These are phyloP conservation scores for Corrigiola litoralis DNA, from an alignment of 179 eudicot species.

Conservation along the genomic window DNA sequence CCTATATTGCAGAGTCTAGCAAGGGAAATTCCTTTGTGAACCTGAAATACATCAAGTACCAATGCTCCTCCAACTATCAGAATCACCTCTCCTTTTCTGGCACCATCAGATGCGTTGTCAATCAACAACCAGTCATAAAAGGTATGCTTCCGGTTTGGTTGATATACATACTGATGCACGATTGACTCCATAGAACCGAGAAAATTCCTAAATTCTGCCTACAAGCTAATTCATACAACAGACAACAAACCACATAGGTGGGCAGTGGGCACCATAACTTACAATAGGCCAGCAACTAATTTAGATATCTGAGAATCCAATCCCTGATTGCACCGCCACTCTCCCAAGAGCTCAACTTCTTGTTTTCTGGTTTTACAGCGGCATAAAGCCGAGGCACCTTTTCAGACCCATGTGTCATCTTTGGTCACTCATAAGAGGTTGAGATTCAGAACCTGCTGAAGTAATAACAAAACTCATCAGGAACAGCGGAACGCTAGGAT, in stretches of 20 bases:
- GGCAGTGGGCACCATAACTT: not conserved
- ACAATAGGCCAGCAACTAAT: not conserved
- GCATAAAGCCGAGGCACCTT: not conserved
- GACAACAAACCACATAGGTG: constrained; percentile 5
- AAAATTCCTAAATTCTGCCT: not conserved
- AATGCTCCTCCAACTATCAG: not conserved
- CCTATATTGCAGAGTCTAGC: not conserved
- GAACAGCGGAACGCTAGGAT: not conserved
- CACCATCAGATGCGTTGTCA: not conserved
- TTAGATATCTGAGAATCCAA: not conserved
- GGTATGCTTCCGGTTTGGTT: not conserved
- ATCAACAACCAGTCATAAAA: not conserved
- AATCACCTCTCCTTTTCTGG: not conserved
- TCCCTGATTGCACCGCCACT: not conserved
- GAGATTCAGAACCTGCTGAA: constrained; percentile 32
- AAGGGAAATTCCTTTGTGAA: not conserved
- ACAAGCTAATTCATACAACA: constrained; percentile 9
- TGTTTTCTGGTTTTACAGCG: not conserved
- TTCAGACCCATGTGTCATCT: constrained; percentile 9
- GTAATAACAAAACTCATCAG: not conserved
- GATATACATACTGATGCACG: not conserved
- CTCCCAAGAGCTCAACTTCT: constrained; percentile 4
- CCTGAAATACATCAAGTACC: not conserved
- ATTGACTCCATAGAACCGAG: not conserved
- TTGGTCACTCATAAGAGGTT: constrained; percentile 37